Evolutionary conservation across 2,329 filamentous ascomycete species (phyloP).

Genomic region (Aspergillus pseudoglaucus): DNA sequence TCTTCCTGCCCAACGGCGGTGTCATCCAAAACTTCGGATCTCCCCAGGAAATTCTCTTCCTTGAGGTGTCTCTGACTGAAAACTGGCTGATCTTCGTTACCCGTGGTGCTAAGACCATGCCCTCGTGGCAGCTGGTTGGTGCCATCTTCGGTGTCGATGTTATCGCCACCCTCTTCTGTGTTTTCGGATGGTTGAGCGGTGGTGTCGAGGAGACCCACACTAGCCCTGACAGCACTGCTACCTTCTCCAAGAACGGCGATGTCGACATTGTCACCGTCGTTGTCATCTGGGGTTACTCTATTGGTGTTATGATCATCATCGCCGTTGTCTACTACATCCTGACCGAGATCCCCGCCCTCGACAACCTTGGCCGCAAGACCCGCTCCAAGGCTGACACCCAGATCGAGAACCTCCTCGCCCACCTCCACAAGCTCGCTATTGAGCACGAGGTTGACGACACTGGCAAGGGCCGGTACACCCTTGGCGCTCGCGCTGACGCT

Average conservation of each 20-base stretch:
- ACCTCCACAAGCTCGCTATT: slow-evolving; percentile 47
- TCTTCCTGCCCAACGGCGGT: slow-evolving; percentile 65
- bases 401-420: slow-evolving; percentile 49
- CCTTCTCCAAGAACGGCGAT: slow-evolving; percentile 44
- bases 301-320: slow-evolving; percentile 48
- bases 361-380: slow-evolving; percentile 48
- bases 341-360: slow-evolving; percentile 39
- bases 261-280: slow-evolving; percentile 53
- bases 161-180: slow-evolving; percentile 64
- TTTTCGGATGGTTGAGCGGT: slow-evolving; percentile 68
- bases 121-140: slow-evolving; percentile 65
- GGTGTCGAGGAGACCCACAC: slow-evolving; percentile 28
- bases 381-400: slow-evolving; percentile 47
- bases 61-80: slow-evolving; percentile 85
- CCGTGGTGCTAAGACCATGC: slow-evolving; percentile 69
- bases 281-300: slow-evolving; percentile 48
- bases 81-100: slow-evolving; percentile 98
- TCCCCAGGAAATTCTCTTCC: slow-evolving; percentile 75
- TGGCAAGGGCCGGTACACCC: slow-evolving; percentile 40
- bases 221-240: slow-evolving; percentile 15
- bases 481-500: slow-evolving; percentile 37
- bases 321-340: slow-evolving; percentile 48
- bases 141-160: slow-evolving; percentile 68
- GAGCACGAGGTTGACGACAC: slow-evolving; percentile 44
- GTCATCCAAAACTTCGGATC: slow-evolving; percentile 69